These are phyloP conservation scores for Spatholobus suberectus DNA, from an alignment of 306 rosid species.

Conservation along the genomic window DNA sequence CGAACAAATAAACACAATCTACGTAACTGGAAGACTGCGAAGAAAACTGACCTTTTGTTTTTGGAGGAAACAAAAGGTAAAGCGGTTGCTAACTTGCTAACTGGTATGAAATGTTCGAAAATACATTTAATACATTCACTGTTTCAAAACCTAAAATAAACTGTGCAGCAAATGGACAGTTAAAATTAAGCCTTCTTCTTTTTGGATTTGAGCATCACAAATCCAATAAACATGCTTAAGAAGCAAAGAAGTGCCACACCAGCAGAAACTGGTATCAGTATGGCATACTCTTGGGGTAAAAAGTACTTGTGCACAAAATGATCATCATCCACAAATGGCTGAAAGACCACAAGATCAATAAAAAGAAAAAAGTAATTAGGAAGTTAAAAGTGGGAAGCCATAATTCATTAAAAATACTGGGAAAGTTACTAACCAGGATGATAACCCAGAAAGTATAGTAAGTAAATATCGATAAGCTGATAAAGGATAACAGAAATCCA, in stretches of 20 bases:
- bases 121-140: background rate
- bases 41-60: background rate
- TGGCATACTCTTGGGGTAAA: slow-evolving; percentile 90
- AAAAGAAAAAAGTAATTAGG: background rate
- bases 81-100: background rate
- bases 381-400: background rate
- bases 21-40: background rate
- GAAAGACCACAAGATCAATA: slow-evolving; percentile 48
- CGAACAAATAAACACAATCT: background rate
- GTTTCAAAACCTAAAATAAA: slow-evolving; percentile 21
- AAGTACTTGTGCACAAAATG: slow-evolving; percentile 87
- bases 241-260: slow-evolving; percentile 80
- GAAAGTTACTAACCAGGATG: slow-evolving; percentile 72
- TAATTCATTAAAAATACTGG: slow-evolving; percentile 10
- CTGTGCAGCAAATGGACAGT: background rate
- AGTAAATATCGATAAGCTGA: slow-evolving; percentile 82
- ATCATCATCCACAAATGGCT: slow-evolving; percentile 96
- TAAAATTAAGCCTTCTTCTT: slow-evolving; percentile 73
- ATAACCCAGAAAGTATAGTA: slow-evolving; percentile 96
- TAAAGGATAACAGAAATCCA: slow-evolving; percentile 75
- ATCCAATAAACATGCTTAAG: slow-evolving; percentile 74
- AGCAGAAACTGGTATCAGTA: slow-evolving; percentile 79
- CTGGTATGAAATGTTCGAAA: background rate
- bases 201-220: slow-evolving; percentile 93
- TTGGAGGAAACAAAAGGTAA: no score